Conservation (phyloP, 768 basidiomycete genomes). For the Lactifluus volemus region DNA sequence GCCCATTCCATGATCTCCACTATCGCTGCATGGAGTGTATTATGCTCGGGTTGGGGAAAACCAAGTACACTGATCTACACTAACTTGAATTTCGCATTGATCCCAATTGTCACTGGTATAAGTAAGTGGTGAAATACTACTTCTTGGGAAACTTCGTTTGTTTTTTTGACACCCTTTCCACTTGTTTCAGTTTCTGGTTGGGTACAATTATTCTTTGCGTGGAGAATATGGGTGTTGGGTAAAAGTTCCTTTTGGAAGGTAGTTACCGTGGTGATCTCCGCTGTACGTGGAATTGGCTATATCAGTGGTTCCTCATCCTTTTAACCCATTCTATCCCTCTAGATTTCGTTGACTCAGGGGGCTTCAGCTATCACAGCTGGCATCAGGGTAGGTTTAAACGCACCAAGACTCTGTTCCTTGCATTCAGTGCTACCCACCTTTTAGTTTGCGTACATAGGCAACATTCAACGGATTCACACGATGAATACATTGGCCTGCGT, state of each 20-base stretch:
- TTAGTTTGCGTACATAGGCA: background rate
- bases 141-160: background rate
- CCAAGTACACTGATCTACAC: background rate
- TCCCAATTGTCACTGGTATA: background rate
- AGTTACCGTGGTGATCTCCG: background rate
- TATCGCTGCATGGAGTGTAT: background rate
- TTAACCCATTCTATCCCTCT: background rate
- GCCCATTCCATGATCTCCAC: background rate
- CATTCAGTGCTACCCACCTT: background rate
- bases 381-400: background rate
- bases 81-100: background rate
- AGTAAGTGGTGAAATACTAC: background rate
- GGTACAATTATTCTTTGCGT: conserved; percentile 7
- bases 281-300: background rate
- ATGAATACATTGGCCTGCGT: background rate
- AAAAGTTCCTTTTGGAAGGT: background rate
- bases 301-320: background rate
- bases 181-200: background rate
- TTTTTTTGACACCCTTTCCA: too few relatives aligned
- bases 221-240: background rate
- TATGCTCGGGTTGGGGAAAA: conserved; percentile 4
- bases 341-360: background rate
- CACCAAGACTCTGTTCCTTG: background rate
- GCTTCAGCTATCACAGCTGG: background rate
- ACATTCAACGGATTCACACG: background rate